Evolutionary conservation across 345 rosid species (phyloP).

Genomic region (Melaleuca quinquenervia): DNA sequence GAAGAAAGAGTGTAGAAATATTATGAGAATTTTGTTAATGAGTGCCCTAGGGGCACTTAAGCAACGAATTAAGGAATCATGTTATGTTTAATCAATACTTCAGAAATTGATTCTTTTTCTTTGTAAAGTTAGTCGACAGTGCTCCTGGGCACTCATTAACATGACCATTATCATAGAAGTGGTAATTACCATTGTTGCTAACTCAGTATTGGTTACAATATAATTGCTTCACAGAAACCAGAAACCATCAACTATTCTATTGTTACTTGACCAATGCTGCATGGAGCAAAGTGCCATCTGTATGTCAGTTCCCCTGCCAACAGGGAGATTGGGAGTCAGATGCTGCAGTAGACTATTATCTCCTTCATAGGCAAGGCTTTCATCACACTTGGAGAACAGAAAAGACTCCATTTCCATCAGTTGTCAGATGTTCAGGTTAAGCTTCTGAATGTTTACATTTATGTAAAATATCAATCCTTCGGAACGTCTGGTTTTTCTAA

Average conservation of each 20-base stretch:
- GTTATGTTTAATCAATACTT: neutral
- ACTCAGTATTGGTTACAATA: neutral
- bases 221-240: neutral
- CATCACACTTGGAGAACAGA: too few relatives aligned
- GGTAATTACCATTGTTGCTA: neutral
- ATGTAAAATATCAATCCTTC: neutral
- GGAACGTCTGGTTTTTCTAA: neutral
- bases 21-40: neutral
- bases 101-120: neutral
- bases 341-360: too few relatives aligned
- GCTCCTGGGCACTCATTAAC: neutral
- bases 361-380: too few relatives aligned
- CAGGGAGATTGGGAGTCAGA: too few relatives aligned
- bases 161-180: neutral
- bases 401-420: neutral
- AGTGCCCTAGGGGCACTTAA: neutral
- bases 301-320: too few relatives aligned
- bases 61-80: neutral
- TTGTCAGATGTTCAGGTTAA: neutral
- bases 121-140: neutral
- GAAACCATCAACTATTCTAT: too few relatives aligned
- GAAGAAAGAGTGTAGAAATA: neutral
- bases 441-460: neutral
- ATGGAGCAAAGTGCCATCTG: too few relatives aligned
- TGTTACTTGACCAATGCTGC: too few relatives aligned